Evolutionary conservation across 805 yeast species (phyloP), one percentile per base, ranked within the genome.

Genomic region (Metschnikowia picachoensis): DNA sequence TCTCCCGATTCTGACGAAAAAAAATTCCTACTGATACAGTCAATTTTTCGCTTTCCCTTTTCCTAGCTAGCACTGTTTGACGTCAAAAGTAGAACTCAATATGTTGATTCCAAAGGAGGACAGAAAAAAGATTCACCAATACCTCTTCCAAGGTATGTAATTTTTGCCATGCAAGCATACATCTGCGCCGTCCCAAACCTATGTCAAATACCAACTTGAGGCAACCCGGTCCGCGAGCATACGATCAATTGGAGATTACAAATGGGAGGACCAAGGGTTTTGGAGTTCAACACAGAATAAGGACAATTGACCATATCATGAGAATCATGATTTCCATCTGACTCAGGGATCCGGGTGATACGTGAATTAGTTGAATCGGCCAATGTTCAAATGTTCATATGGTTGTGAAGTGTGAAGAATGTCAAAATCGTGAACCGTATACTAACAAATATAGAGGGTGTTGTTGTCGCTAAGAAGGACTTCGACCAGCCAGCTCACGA

Each of bases 51-150:
- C 38, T 27, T 43, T 41, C 49, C 52, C 47, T 51, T 41, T 44
- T 49, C 46, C 39, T 39, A 36, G 40, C 36, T 42, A 50, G 51
- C 39, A 50, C 53, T 52, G 55, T 47, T 45, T 50, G 48, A 55
- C 57, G 52, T 48, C 57, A 43, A 46, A 42, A 41, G 40, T 37
- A 44, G 48, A 50, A 47, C 47, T 46, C 60, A 70, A 54, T 72
- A 94, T 94, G 99, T 85, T 94, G 82, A 94, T 94, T 84, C 98
- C 99, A 80, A 94, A 88, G 82, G 95, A 89, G 79, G 99, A 94
- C 78, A 91, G 99, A 86, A 89, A 88, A 82, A 88, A 88, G 91
- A 94, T 94, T 77, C 96, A 90, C 95, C 87, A 84, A 77, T 86
- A 91, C 87, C 94, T 94, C 79, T 94, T 91, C 88, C 91, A 90